phyloP scores from a whole-genome alignment of 352 stramenopile species.

The Pythium dissimile region DNA sequence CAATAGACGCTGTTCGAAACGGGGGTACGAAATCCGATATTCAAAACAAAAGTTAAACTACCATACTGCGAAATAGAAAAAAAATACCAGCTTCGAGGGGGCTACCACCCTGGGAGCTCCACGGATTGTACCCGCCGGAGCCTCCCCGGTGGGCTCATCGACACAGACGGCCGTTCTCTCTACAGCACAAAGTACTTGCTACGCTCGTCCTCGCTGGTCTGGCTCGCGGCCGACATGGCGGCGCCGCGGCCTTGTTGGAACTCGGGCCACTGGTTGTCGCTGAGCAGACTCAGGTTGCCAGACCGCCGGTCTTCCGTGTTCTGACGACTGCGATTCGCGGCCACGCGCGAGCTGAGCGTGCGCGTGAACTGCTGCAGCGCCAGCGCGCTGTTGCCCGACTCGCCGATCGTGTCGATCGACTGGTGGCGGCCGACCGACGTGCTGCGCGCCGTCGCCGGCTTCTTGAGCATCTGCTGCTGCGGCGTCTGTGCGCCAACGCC shows the following conservation, averaged over 20 bases:
- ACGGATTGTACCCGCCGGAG: background rate
- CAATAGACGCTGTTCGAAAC: too few species aligned
- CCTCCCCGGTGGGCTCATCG: background rate
- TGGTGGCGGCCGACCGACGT: constrained; percentile 12
- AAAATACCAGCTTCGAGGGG: too few species aligned
- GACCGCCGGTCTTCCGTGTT: constrained; percentile 63
- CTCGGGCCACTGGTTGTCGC: constrained; percentile 38
- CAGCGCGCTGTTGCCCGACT: constrained; percentile 33
- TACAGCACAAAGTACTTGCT: constrained; percentile 86
- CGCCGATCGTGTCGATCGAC: constrained; percentile 20
- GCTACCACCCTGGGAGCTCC: too few species aligned
- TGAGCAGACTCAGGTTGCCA: constrained; percentile 58
- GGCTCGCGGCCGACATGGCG: constrained; percentile 43
- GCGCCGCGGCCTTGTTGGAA: constrained; percentile 18
- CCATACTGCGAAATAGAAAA: too few species aligned
- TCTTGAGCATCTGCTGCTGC: constrained; percentile 28
- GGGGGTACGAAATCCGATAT: too few species aligned
- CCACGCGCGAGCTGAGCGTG: constrained; percentile 65
- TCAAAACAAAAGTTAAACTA: too few species aligned
- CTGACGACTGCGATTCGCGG: constrained; percentile 56
- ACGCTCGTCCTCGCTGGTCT: constrained; percentile 52
- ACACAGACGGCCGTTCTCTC: background rate
- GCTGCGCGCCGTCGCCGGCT: background rate
- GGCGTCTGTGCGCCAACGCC: background rate
- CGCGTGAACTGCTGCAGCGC: constrained; percentile 83